Evolutionary conservation across 1,139 yeast genomes (phyloP).

Genomic region (Saccharomyces hybrid): DNA sequence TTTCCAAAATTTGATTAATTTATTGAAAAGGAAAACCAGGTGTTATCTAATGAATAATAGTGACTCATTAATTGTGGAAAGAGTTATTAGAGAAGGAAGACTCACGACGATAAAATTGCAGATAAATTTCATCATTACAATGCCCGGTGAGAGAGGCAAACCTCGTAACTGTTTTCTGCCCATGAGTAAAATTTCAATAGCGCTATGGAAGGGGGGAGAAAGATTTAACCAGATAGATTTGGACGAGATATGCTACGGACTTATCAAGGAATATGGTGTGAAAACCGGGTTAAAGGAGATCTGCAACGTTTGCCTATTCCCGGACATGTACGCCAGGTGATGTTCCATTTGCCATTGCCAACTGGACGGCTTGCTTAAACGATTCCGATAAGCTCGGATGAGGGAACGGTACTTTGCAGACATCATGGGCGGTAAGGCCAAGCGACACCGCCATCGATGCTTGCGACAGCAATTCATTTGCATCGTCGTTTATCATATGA

Average conservation of each 20-base stretch:
- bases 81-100: neutral
- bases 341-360: neutral
- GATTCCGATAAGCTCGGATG: neutral
- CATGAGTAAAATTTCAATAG: neutral
- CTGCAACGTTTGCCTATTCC: slow-evolving; percentile 5
- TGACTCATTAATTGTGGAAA: neutral
- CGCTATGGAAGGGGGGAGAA: neutral
- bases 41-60: neutral
- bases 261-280: slow-evolving; percentile 4
- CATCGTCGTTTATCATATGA: neutral
- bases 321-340: slow-evolving; percentile 2
- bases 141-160: neutral
- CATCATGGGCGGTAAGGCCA: neutral
- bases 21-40: neutral
- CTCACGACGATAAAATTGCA: slow-evolving; percentile 1
- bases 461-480: neutral
- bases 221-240: neutral
- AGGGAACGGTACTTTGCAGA: neutral
- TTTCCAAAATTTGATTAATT: neutral
- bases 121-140: neutral
- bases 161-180: neutral
- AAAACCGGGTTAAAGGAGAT: slow-evolving; percentile 3
- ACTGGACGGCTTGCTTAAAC: neutral
- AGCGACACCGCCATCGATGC: slow-evolving; percentile 1
- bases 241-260: neutral